Percentiles rank a stretch among this genome's conserved stretches.
Conservation (phyloP, 1,284 basidiomycete species). For the Trametes versicolor region DNA sequence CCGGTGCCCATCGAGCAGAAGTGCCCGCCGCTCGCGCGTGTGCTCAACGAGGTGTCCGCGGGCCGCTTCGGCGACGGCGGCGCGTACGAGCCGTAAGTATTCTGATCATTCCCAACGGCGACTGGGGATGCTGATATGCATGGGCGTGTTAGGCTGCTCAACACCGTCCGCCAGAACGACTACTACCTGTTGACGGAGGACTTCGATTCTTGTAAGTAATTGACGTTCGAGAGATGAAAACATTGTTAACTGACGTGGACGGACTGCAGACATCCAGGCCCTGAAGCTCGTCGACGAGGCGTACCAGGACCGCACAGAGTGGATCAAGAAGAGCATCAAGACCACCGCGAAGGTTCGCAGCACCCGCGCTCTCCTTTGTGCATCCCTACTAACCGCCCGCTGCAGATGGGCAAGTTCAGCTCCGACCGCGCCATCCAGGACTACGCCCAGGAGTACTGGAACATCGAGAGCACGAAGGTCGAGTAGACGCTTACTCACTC, state of each 20-base stretch:
- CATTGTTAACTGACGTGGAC: background rate
- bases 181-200: slow-evolving; percentile 89
- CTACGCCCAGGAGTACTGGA: slow-evolving; percentile 75
- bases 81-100: slow-evolving; percentile 80
- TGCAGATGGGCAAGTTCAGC: slow-evolving; percentile 94
- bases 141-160: slow-evolving; percentile 58
- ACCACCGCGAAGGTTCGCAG: slow-evolving; percentile 76
- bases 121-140: background rate
- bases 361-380: slow-evolving; percentile 16
- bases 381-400: background rate
- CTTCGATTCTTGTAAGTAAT: slow-evolving; percentile 83
- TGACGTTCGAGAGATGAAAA: slow-evolving; percentile 13
- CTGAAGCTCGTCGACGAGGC: slow-evolving; percentile 88
- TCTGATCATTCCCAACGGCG: background rate
- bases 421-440: slow-evolving; percentile 91
- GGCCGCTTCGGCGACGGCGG: slow-evolving; percentile 82
- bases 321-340: slow-evolving; percentile 91
- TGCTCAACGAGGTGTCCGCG: slow-evolving; percentile 75
- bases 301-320: slow-evolving; percentile 82
- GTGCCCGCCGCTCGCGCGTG: slow-evolving; percentile 80
- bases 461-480: slow-evolving; percentile 45
- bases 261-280: slow-evolving; percentile 73
- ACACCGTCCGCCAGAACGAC: slow-evolving; percentile 82
- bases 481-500: slow-evolving; percentile 10
- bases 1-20: slow-evolving; percentile 83